Evolutionary conservation across 2,329 filamentous ascomycete species (phyloP), one percentile per base, ranked within the genome.

Genomic region (Arachnopeziza araneosa): DNA sequence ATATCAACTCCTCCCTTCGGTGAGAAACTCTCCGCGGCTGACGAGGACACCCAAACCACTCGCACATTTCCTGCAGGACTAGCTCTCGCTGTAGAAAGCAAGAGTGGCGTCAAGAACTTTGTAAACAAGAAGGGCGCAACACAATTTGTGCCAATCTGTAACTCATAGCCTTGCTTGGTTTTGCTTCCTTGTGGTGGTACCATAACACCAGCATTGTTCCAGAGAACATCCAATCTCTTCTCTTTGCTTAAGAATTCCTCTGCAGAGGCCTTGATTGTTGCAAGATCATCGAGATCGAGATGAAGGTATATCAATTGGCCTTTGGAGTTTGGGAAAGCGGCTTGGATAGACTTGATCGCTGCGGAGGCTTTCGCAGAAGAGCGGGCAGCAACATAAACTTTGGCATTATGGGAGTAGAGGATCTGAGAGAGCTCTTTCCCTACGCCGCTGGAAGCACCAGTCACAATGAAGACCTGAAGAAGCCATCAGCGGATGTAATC

Each of bases 321-420:
- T 36, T 62, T 70, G 1, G 73, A 74, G 1, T 65, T 60, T 2
- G 67, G 67, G 5, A 66, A 67, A 1, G 65, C 55, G 1, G 67
- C 50, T 54, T 74, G 72, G 63, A 81, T 77, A 6, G 70, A 66
- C 5, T 66, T 60, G 56, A 80, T 79, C 4, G 76, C 75, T 8
- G 57, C 64, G 19, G 63, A 61, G 1, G 74, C 73, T 63, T 78
- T 79, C 5, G 71, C 67, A 55, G 74, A 67, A 1, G 74, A 75
- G 23, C 78, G 75, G 1, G 73, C 76, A 14, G 75, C 73, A 22
- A 79, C 64, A 64, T 78, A 80, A 48, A 80, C 75, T 55, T 72
- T 78, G 36, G 74, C 78, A 60, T 76, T 74, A 44, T 74, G 71
- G 24, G 66, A 63, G 65, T 76, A 78, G 48, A 79, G 75, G 50